Evolutionary conservation across 495 filamentous ascomycete species (phyloP).

Genomic region (Penicillium bovifimosum): DNA sequence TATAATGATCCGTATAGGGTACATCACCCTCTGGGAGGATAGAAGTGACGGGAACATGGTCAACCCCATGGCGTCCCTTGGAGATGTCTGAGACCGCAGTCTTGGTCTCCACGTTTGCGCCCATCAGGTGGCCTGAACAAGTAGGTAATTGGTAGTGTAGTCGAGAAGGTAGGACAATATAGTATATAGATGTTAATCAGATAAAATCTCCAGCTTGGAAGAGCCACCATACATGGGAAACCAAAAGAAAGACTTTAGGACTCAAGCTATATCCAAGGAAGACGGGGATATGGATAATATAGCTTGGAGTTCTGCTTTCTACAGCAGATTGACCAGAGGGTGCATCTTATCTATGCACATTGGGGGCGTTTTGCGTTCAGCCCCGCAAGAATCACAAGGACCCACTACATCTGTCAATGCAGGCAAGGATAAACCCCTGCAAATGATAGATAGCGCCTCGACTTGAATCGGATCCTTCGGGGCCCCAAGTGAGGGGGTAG

Average conservation of each 20-base stretch:
- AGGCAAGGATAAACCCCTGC: neutral
- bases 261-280: neutral
- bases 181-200: neutral
- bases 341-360: constrained; percentile 15
- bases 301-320: neutral
- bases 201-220: too few relatives aligned
- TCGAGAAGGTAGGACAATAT: neutral
- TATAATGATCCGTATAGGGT: constrained; percentile 47
- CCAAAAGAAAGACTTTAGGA: neutral
- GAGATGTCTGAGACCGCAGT: constrained; percentile 9
- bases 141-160: neutral
- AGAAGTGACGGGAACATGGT: constrained; percentile 59
- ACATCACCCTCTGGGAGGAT: constrained; percentile 61
- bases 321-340: neutral
- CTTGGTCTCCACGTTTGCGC: constrained; percentile 11
- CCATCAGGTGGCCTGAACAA: neutral
- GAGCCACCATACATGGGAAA: neutral
- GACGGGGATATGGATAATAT: neutral
- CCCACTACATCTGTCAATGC: neutral
- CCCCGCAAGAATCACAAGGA: constrained; percentile 6
- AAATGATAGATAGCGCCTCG: neutral
- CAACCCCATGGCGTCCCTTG: constrained; percentile 28
- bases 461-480: too few relatives aligned
- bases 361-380: neutral
- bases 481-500: neutral